Conservation (phyloP, 768 basidiomycete species). For the Kwoniella sp. region DNA sequence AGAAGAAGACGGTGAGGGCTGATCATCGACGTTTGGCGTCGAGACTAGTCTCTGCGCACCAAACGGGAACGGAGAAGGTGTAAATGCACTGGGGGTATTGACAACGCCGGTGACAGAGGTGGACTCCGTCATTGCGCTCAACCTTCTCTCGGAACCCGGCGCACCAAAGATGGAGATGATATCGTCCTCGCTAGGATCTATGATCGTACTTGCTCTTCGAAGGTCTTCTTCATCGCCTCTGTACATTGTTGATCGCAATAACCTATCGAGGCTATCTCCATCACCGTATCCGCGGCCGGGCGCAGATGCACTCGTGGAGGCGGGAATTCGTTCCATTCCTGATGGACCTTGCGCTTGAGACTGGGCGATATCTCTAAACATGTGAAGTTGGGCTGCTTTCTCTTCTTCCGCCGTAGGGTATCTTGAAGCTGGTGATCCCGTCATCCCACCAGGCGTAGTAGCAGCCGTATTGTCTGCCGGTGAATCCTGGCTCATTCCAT, state of each 20-base stretch:
- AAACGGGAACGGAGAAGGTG: not conserved
- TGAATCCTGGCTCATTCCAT: not conserved
- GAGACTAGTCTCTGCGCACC: not conserved
- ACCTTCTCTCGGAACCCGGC: slow-evolving; percentile 15
- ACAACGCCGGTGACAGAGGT: not conserved
- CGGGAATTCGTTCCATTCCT: not conserved
- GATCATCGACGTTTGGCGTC: not conserved
- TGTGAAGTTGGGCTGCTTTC: slow-evolving; percentile 18
- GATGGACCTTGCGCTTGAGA: not conserved
- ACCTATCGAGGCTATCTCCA: not conserved
- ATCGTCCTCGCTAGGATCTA: not conserved
- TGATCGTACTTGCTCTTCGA: not conserved
- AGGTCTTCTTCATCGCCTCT: not conserved
- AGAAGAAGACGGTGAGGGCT: not conserved
- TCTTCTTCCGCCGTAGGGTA: slow-evolving; percentile 20
- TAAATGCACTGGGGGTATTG: not conserved
- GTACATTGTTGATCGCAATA: not conserved
- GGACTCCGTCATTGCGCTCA: slow-evolving; percentile 17
- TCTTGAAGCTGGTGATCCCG: not conserved
- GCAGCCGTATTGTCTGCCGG: not conserved
- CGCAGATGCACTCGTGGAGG: not conserved
- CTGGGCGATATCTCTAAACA: slow-evolving; percentile 8
- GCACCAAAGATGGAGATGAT: slow-evolving; percentile 18
- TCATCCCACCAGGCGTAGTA: not conserved
- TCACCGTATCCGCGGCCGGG: not conserved